Percentiles rank a stretch among this genome's conserved stretches.
Conservation (phyloP, 768 basidiomycete species). For the Suillus occidentalis region DNA sequence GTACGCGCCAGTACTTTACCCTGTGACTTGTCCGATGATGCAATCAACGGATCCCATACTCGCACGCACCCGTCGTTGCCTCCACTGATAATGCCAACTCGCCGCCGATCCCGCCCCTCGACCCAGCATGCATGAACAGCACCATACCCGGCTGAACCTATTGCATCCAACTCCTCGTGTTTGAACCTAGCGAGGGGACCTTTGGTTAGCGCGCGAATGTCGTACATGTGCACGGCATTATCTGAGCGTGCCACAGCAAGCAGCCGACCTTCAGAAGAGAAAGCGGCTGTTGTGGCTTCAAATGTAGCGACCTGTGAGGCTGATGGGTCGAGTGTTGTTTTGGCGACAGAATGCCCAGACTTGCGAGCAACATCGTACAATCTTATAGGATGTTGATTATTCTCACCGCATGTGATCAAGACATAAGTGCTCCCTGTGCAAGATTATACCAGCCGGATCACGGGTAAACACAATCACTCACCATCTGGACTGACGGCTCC, state of each 20-base stretch:
- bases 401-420: conserved; percentile 31
- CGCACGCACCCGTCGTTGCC: conserved; percentile 73
- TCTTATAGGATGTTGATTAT: conserved; percentile 38
- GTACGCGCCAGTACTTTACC: conserved; percentile 52
- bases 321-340: conserved; percentile 31
- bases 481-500: conserved; percentile 48
- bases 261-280: conserved; percentile 62
- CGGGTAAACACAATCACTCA: conserved; percentile 17
- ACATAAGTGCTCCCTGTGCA: conserved; percentile 24
- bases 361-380: conserved; percentile 52
- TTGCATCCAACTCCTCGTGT: conserved; percentile 41
- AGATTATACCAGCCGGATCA: neutral
- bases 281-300: conserved; percentile 50
- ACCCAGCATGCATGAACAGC: conserved; percentile 56
- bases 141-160: conserved; percentile 41
- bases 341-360: conserved; percentile 25
- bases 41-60: conserved; percentile 59
- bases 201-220: conserved; percentile 50
- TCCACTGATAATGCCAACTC: conserved; percentile 56
- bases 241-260: conserved; percentile 62
- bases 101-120: conserved; percentile 33
- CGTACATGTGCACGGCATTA: conserved; percentile 61
- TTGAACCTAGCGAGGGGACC: conserved; percentile 48
- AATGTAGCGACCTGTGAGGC: conserved; percentile 20
- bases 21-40: conserved; percentile 39